phyloP scores from a whole-genome alignment of 257 asterid species.

The Scutellaria galericulata region DNA sequence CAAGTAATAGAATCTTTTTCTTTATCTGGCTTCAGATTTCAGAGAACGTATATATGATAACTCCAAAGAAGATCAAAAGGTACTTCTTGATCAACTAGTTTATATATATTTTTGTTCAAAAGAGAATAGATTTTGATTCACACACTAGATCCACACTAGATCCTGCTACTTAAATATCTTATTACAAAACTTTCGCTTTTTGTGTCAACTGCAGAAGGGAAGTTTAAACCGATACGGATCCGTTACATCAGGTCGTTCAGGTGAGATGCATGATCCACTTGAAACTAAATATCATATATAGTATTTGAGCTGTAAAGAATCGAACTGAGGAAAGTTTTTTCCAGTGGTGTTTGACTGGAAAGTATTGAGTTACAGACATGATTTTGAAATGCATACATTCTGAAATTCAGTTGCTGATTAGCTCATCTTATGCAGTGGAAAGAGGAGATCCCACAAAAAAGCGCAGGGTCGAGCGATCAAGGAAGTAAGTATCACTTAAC shows the following conservation, averaged over 20 bases:
- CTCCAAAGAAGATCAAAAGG: conserved; percentile 64
- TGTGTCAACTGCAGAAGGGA: conserved; percentile 51
- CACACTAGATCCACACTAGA: not conserved
- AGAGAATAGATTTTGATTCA: not conserved
- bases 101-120: not conserved
- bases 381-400: not conserved
- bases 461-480: conserved; percentile 84
- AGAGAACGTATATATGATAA: conserved; percentile 52
- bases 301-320: no score
- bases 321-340: not conserved
- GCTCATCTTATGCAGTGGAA: conserved; percentile 57
- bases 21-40: conserved; percentile 45
- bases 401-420: conserved; percentile 24
- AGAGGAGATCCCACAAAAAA: conserved; percentile 90
- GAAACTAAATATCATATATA: not conserved
- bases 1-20: not conserved
- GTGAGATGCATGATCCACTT: conserved; percentile 40
- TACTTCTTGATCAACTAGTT: conserved; percentile 28
- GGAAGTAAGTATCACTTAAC: conserved; percentile 65
- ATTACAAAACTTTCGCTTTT: conserved; percentile 15
- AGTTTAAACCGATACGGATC: conserved; percentile 76
- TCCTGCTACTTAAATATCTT: not conserved
- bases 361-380: not conserved
- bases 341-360: not conserved
- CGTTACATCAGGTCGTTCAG: conserved; percentile 67